These are phyloP conservation scores for Candida germanica DNA, from an alignment of 805 yeast species.

Conservation along the genomic window DNA sequence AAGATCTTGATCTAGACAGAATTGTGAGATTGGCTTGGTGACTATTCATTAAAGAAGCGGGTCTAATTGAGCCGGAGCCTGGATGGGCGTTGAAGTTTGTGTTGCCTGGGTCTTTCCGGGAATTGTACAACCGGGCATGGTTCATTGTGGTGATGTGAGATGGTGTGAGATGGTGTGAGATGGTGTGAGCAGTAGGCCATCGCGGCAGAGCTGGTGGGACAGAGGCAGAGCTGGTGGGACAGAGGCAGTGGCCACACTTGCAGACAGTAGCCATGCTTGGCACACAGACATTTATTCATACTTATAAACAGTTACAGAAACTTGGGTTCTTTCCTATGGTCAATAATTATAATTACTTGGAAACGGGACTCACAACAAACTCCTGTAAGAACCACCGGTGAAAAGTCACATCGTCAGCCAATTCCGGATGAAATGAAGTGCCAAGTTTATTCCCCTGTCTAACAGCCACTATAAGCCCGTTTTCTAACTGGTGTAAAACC, in stretches of 20 bases:
- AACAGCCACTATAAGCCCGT: constrained; percentile 61
- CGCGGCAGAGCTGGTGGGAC: no score
- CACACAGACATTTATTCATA: no score
- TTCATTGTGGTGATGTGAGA: constrained; percentile 29
- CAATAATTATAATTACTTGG: no score
- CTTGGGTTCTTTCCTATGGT: no score
- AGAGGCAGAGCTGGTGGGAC: no score
- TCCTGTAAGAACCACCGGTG: constrained; percentile 70
- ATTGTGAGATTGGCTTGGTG: constrained; percentile 18
- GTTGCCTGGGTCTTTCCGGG: background rate
- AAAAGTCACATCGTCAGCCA: constrained; percentile 54
- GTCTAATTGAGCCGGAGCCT: background rate
- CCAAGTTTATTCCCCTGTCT: constrained; percentile 65
- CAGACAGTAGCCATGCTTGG: no score
- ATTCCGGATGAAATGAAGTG: constrained; percentile 80
- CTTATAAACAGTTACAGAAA: no score
- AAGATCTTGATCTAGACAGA: constrained; percentile 14
- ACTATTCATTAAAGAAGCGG: constrained; percentile 16
- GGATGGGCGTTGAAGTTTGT: background rate
- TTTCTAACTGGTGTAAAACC: constrained; percentile 37
- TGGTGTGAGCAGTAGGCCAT: no score
- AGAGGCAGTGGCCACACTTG: no score
- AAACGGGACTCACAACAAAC: constrained; percentile 49
- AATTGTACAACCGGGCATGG: constrained; percentile 24
- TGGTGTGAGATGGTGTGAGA: no score